Base-by-base conservation (phyloP, 441 rosid genomes). In the Iberis amara region DNA sequence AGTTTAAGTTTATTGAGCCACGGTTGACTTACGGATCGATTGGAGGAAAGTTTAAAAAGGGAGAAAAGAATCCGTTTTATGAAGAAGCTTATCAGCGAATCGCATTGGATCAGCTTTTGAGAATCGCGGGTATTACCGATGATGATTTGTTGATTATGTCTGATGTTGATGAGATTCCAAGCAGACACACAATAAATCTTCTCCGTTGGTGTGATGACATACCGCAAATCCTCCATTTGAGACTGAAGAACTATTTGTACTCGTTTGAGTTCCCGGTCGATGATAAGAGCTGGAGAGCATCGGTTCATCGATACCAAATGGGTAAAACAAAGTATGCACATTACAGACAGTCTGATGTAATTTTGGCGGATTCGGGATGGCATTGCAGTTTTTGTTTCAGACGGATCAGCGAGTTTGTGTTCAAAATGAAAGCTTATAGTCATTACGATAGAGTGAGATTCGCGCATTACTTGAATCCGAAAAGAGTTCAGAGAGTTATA, bases 381-480 rank as follows among this genome's bases (percentile, higher is more conserved):
- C 91, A 83, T 57, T 86, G 95, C 24, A 90, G 96, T 78, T 90
- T 90, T 55, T 90, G 96, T 53, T 90, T 90, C 65, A 83, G 89
- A 15, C 65, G 11, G 13, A 76, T 90, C 36, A 82, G 76, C 1
- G 97, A 90, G 73, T 90, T 86, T 65, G 68, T 78, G 47, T 90
- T 90, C 45, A 87, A 87, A 77, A 90, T 90, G 89, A 90, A 74
- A 73, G 98, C 98, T 36, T 90, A 90, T 56, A 90, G 98, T 52
- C 98, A 90, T 47, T 77, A 66, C 8, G 96, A 90, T 58, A 70
- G 96, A 65, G 96, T 90, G 41, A 73, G 92, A 60, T 87, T 87
- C 61, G 59, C 80, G 5, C 82, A 70, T 52, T 90, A 48, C 54
- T 56, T 87, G 77, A 83, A 83, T 59, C 95, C 89, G 2, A 70